Evolutionary conservation across 2,329 filamentous ascomycete genomes (phyloP), one percentile per base, ranked within the genome.

Genomic region (Aciculosporium take): DNA sequence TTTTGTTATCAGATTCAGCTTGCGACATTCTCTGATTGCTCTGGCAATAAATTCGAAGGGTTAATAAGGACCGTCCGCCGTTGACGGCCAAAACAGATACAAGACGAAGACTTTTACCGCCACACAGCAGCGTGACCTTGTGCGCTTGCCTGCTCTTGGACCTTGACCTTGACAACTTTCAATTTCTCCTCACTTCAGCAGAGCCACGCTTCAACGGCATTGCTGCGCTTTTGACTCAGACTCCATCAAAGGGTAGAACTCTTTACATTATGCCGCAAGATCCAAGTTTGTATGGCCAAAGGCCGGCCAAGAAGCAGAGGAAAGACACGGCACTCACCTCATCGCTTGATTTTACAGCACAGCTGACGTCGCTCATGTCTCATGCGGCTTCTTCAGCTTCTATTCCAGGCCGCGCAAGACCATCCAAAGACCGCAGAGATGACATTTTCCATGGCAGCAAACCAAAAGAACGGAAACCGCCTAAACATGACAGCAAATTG

Each of bases 331-430:
- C 77, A 15, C 75, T 87, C 15, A 81, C 77, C 15, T 78, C 76
- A 39, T 81, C 77, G 34, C 75, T 94, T 41, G 79, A 86, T 56
- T 96, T 98, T 65, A 79, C 83, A n/a, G 84, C 85, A 9, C 84
- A 91, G 49, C 76, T 96, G 47, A 81, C 83, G 51, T 84, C 80
- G 35, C 76, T 95, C 42, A 85, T 95, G 62, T 68, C 80, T 41
- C 68, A 66, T 46, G 48, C 61, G 9, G 50, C 60, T 5, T 64
- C 70, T 27, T 59, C 70, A 20, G 49, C 63, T 18, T 53, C 66
- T 43, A 45, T 60, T 44, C 58, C 65, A 45, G 50, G 60, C n/a
- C 62, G 64, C 21, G 45, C 60, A 35, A 72, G 79, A 25, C 53
- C 71, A 46, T 60, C 49, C 57, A 68, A 56, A 52, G 62, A 54